Conservation (phyloP, 2,329 filamentous ascomycete species). For the Hypoxylon sp. region DNA sequence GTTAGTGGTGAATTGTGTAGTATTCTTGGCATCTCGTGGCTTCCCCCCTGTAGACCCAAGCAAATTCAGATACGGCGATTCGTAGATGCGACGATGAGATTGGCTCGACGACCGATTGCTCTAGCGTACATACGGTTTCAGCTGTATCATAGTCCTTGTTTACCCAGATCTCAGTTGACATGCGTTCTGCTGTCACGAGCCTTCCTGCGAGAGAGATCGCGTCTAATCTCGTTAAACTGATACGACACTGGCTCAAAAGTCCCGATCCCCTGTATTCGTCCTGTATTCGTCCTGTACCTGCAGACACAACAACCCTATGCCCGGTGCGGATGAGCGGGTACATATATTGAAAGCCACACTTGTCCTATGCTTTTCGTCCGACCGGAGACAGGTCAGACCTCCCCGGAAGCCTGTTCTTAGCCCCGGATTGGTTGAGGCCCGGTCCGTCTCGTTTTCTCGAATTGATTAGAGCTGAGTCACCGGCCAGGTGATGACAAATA, state of each 20-base stretch:
- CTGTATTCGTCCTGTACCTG: conserved; percentile 35
- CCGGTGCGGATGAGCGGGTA: conserved; percentile 34
- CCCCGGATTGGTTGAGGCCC: conserved; percentile 18
- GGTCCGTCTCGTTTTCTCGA: conserved; percentile 2
- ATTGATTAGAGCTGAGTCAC: conserved; percentile 26
- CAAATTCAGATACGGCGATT: conserved; percentile 5
- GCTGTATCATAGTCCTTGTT: conserved; percentile 26
- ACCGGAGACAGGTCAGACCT: conserved; percentile 29
- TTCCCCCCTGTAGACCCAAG: conserved; percentile 20
- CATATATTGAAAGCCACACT: conserved; percentile 1
- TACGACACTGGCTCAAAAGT: conserved; percentile 30
- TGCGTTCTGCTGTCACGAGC: conserved; percentile 17
- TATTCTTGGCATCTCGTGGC: conserved; percentile 38
- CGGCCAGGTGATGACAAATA: conserved; percentile 33
- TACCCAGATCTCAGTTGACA: conserved; percentile 28
- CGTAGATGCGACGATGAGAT: conserved; percentile 27
- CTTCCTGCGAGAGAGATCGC: conserved; percentile 26
- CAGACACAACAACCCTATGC: conserved; percentile 26
- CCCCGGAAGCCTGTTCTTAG: conserved; percentile 20
- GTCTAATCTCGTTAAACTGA: conserved; percentile 33
- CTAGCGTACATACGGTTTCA: conserved; percentile 16
- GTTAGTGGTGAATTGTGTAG: not conserved
- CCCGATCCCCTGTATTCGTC: conserved; percentile 16
- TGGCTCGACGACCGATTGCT: conserved; percentile 16
- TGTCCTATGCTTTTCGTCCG: conserved; percentile 13